Conservation (phyloP, 345 rosid species). For the Dimocarpus longan region DNA sequence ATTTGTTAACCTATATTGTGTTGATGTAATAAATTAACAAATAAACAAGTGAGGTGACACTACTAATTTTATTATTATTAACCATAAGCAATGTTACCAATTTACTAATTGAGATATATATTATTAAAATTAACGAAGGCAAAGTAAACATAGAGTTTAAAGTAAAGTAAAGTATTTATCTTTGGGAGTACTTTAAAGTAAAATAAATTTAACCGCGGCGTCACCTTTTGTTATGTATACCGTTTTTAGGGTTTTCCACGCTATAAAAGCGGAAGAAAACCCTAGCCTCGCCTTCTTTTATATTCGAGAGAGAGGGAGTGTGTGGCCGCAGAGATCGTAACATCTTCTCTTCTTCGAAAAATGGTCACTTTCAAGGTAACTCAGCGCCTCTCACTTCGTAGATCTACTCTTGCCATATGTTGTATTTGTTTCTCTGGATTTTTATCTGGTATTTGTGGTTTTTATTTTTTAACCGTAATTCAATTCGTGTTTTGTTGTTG, state of each 20-base stretch:
- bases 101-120: too few species aligned
- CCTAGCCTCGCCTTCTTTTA: neutral
- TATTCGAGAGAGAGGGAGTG: neutral
- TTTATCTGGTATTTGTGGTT: neutral
- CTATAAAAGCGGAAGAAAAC: conserved; percentile 19
- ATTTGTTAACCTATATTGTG: too few species aligned
- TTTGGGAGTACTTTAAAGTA: too few species aligned
- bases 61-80: too few species aligned
- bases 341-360: conserved; percentile 11
- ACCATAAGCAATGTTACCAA: too few species aligned
- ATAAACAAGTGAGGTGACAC: too few species aligned
- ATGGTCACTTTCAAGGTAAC: conserved; percentile 34
- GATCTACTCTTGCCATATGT: neutral
- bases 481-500: neutral
- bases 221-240: too few species aligned
- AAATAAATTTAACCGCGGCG: too few species aligned
- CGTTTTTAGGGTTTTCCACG: neutral
- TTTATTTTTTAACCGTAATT: neutral
- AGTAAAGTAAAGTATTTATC: too few species aligned
- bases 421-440: neutral
- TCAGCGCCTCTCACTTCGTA: neutral
- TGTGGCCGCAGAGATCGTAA: conserved; percentile 9
- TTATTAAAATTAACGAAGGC: too few species aligned
- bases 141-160: too few species aligned
- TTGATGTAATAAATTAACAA: too few species aligned